Base-by-base conservation (phyloP, 805 yeast genomes). In the Dipodascopsis tothii region DNA sequence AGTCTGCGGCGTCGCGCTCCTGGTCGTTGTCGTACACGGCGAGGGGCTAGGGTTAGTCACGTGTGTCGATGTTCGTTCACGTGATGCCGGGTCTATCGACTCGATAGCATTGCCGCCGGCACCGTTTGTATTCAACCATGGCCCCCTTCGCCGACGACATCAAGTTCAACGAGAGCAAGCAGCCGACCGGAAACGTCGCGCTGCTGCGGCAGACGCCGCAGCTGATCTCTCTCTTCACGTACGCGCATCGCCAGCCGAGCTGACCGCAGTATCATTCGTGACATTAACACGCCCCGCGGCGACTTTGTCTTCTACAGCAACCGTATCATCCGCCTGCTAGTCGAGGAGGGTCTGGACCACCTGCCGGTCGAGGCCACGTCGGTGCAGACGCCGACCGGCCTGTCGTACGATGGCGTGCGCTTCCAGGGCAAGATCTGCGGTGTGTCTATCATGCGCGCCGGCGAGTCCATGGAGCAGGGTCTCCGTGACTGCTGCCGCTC, bases 381-480 rank as follows among this genome's bases (percentile, higher is more conserved):
- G 3, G 81, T 92, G 37, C 72, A 72, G 41, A 88, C 97, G 28
- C 90, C 94, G 37, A 79, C 92, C 9, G 81, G 80, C 41, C 73
- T 77, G 51, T 65, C 67, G 32, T 86, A 76, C 62, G 72, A 75
- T 3, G 99, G 99, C 11, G 81, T 81, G 45, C 71, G 73, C 47
- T 90, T 90, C 63, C 68, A 77, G 58, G 97, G 98, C 35, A 87
- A 85, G 65, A 92, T 92, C 48, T 90, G 97, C 63, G 99, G 99
- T 54, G 99, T 92, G 30, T 86, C 96, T 16, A 92, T 92, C 61
- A 94, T 92, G 58, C 76, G 99, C 62, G 99, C 99, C 3, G 99
- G 99, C 54, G 99, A 92, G 66, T 82, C 94, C 35, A 92, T 92
- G 99, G 99, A 92, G 66, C 94, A 86, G 72, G 98, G 97, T 27